Base-by-base conservation (phyloP, 2,329 filamentous ascomycete species). In the Apiospora sp. region DNA sequence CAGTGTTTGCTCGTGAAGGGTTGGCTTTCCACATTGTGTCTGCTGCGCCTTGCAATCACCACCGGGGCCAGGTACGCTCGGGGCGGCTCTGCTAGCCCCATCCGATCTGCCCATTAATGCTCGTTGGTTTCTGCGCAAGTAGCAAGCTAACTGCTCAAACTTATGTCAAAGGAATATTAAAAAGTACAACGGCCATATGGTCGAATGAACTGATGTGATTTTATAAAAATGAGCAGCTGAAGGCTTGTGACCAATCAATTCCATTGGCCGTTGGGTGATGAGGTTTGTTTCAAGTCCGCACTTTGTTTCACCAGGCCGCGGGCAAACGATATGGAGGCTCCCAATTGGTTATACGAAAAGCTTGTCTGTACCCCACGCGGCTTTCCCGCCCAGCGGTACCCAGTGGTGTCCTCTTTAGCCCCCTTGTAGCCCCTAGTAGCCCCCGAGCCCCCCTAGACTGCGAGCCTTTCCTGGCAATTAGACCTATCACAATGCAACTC, bases 281-380 rank as follows among this genome's bases (percentile, higher is more conserved):
- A 30, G 67, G 41, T 68, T 68, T 27, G 67, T 68, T 68, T 68
- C 67, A 19, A 68, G 19, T 48, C 27, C 67, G 44, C n/a, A 34
- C 67, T 46, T 48, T 44, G 67, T 68, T 68, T 68, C 67, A 68
- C 43, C 41, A 68, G 43, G 67, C 41, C 67, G 7, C 13, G 41
- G 67, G 19, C 41, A 68, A 46, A 30, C 44, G 24, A 22, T 19
- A 44, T 22, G 10, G 27, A 48, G 67, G 67, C 7, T 24, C 19
- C 41, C 34, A 48, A 68, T 68, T 68, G 67, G 67, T 14, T 22
- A 22, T 24, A n/a, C 7, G n/a, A 48, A 68, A 68, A 68, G 67
- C 67, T 68, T 68, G 67, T 68, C 67, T 68, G 44, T 12, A 68
- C 67, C 41, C 67, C 67, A 44, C 41, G 41, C 41, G 41, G 67